Percentiles rank a stretch among this genome's conserved stretches.
phyloP scores from a whole-genome alignment of 257 asterid species.

The Prunella vulgaris region DNA sequence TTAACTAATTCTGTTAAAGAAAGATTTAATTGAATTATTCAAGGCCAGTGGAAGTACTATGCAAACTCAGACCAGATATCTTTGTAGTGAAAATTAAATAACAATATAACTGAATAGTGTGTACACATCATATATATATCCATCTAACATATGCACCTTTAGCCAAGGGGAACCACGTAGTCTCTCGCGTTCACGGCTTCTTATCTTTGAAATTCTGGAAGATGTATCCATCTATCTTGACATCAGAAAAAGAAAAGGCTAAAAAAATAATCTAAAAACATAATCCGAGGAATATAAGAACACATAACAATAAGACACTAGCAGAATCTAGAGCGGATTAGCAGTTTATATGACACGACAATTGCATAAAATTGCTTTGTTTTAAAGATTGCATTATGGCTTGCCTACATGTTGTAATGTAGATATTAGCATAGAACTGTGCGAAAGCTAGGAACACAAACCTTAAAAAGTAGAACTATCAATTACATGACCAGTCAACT shows the following conservation, averaged over 20 bases:
- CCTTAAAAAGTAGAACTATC: background rate
- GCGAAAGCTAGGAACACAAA: background rate
- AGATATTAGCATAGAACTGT: background rate
- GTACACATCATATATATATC: background rate
- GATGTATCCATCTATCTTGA: slow-evolving; percentile 98
- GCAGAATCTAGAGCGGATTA: slow-evolving; percentile 8
- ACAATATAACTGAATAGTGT: background rate
- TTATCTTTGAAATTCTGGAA: slow-evolving; percentile 82
- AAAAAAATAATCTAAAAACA: too few species aligned
- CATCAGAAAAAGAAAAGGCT: slow-evolving; percentile 41
- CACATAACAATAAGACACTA: slow-evolving; percentile 14
- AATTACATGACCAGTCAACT: background rate
- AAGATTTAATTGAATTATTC: background rate
- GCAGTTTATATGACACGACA: slow-evolving; percentile 11
- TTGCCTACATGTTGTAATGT: background rate
- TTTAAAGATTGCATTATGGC: slow-evolving; percentile 5
- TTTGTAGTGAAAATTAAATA: background rate
- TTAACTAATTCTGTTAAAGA: background rate
- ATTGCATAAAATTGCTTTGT: background rate
- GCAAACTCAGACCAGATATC: background rate
- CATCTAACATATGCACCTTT: slow-evolving; percentile 48
- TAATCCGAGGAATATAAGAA: slow-evolving; percentile 2
- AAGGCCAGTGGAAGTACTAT: background rate
- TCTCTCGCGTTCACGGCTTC: slow-evolving; percentile 93
- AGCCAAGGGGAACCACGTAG: slow-evolving; percentile 98